These are phyloP conservation scores for Vitis rotundifolia DNA, from an alignment of 164 flowering plant genomes.

Conservation along the genomic window DNA sequence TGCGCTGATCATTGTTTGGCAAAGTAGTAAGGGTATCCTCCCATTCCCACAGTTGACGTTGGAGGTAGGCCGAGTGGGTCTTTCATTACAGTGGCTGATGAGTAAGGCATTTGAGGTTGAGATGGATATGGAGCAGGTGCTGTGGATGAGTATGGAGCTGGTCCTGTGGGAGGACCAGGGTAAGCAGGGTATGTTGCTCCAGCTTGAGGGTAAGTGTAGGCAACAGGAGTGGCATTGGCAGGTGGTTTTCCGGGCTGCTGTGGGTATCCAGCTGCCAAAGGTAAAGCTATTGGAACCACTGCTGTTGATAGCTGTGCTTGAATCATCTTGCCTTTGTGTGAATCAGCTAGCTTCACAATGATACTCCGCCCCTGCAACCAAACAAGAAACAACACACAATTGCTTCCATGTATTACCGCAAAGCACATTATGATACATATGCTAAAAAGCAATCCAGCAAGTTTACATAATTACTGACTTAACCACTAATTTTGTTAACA, in stretches of 20 bases:
- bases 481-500: too few species aligned
- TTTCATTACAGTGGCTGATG: constrained; percentile 28
- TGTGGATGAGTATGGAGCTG: not conserved
- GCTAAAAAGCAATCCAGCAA: too few species aligned
- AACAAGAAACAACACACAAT: not conserved
- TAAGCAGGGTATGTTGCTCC: constrained; percentile 37
- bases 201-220: constrained; percentile 51
- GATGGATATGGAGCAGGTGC: constrained; percentile 36
- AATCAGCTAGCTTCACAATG: constrained; percentile 64
- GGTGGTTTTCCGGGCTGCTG: constrained; percentile 40
- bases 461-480: too few species aligned
- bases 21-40: constrained; percentile 53
- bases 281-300: constrained; percentile 40
- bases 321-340: constrained; percentile 42
- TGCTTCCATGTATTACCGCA: not conserved
- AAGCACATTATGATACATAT: not conserved
- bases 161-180: constrained; percentile 23
- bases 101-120: constrained; percentile 39
- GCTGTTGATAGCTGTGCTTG: constrained; percentile 45
- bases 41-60: constrained; percentile 30
- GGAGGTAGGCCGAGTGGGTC: constrained; percentile 36
- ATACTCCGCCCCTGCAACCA: constrained; percentile 56
- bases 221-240: constrained; percentile 26
- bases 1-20: constrained; percentile 32
- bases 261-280: constrained; percentile 47